A percentile compares a stretch with the other conserved stretches of the same genome.
These are phyloP conservation scores for Purpureocillium lavendulum DNA, from an alignment of 2,329 filamentous ascomycete species.

Conservation along the genomic window DNA sequence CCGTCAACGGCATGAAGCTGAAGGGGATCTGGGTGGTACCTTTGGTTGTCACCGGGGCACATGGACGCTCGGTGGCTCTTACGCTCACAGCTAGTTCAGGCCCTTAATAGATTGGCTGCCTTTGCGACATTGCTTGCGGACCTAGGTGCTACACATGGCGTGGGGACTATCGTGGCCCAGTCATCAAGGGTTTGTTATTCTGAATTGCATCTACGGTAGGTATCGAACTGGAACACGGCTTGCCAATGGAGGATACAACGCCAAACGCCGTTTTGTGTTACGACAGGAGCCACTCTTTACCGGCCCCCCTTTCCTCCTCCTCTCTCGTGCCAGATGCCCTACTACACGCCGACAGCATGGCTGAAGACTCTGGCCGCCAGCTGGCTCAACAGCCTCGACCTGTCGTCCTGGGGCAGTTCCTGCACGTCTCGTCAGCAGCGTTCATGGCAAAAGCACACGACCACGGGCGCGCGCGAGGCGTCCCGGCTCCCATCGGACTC, in stretches of 20 bases:
- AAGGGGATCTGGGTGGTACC: too few species aligned
- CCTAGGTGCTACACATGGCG: neutral
- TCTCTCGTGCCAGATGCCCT: neutral
- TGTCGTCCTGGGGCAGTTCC: constrained; percentile 76
- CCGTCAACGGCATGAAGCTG: too few species aligned
- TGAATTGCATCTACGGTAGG: too few species aligned
- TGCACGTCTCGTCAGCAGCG: constrained; percentile 22
- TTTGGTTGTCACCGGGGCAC: too few species aligned
- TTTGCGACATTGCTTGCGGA: neutral
- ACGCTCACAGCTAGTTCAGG: neutral
- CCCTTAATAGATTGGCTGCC: constrained; percentile 2
- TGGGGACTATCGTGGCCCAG: neutral
- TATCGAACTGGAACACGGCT: neutral
- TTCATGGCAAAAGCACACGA: too few species aligned
- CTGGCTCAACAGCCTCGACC: constrained; percentile 72
- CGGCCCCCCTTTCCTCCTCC: neutral
- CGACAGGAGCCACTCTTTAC: too few species aligned
- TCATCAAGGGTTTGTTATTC: neutral
- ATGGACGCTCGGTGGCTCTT: neutral
- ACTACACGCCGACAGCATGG: constrained; percentile 55
- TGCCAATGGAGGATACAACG: neutral
- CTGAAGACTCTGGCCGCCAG: constrained; percentile 82
- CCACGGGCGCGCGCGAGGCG: too few species aligned
- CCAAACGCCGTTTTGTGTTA: neutral
- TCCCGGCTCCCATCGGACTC: too few species aligned